These are phyloP conservation scores for Coprinopsis sp. DNA, from an alignment of 768 basidiomycete species.

Conservation along the genomic window DNA sequence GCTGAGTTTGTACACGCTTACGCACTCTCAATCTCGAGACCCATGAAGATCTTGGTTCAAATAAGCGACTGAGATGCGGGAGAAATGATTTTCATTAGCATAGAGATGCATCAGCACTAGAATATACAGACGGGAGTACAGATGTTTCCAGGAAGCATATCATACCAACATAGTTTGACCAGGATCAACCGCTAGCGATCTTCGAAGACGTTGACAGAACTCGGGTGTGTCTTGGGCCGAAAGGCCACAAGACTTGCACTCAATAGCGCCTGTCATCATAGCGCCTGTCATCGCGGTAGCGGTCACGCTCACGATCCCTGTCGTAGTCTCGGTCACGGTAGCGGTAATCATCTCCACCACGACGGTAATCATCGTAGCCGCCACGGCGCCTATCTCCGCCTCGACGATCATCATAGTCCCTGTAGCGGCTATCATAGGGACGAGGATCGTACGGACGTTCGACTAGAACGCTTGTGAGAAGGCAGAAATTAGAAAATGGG, in stretches of 20 bases:
- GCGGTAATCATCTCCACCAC: slow-evolving; percentile 44
- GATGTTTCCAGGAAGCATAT: neutral
- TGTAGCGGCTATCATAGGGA: slow-evolving; percentile 86
- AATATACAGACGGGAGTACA: no score
- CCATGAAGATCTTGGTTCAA: no score
- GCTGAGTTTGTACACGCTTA: no score
- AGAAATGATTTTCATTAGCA: no score
- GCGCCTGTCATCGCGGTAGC: slow-evolving; percentile 26
- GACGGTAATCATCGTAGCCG: slow-evolving; percentile 43
- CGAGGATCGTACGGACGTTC: slow-evolving; percentile 90
- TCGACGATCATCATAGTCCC: slow-evolving; percentile 57
- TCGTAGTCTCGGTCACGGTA: slow-evolving; percentile 41
- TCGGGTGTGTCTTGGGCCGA: no score
- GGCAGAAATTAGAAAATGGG: slow-evolving; percentile 8
- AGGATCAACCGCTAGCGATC: neutral
- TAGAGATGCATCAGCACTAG: no score
- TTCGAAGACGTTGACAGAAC: no score
- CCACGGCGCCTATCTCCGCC: slow-evolving; percentile 37
- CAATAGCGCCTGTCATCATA: slow-evolving; percentile 35
- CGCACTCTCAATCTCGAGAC: no score
- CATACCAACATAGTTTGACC: no score
- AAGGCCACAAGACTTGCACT: no score
- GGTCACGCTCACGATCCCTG: slow-evolving; percentile 32
- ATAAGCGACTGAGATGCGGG: no score
- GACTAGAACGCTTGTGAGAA: slow-evolving; percentile 35